These are phyloP conservation scores for Nannochloropsis salina DNA, from an alignment of 108 stramenopile species.

Conservation along the genomic window DNA sequence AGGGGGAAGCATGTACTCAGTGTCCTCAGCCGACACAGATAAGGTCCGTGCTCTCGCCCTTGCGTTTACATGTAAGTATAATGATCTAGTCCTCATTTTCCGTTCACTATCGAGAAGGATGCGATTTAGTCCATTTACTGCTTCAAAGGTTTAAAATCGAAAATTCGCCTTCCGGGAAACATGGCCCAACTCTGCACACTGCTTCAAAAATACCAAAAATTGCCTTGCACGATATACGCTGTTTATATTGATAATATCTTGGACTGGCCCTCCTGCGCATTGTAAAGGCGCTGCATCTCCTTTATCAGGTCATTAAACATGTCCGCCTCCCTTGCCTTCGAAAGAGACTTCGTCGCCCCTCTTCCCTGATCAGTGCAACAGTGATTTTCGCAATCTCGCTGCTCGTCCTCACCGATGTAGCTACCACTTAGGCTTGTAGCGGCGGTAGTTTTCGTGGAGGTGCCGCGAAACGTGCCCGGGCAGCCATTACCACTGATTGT, in stretches of 20 bases:
- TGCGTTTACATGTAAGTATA: no score
- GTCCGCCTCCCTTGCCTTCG: not conserved
- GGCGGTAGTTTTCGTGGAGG: not conserved
- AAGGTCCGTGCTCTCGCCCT: no score
- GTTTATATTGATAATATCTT: not conserved
- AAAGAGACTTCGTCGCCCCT: not conserved
- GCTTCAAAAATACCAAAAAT: no score
- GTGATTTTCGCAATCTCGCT: not conserved
- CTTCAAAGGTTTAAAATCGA: no score
- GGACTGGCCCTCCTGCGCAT: not conserved
- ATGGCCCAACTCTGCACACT: no score
- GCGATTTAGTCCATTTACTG: no score
- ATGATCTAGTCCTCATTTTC: no score
- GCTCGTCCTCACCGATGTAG: not conserved
- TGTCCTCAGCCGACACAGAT: no score
- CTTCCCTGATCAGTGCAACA: not conserved
- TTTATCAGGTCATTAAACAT: not conserved
- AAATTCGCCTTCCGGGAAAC: no score
- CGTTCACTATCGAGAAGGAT: no score
- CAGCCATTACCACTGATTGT: not conserved
- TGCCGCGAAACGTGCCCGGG: not conserved
- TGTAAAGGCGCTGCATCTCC: slow-evolving; percentile 7
- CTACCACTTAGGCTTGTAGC: not conserved
- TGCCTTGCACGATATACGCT: not conserved
- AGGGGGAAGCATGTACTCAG: no score